Evolutionary conservation across 2,329 filamentous ascomycete species (phyloP), one percentile per base, ranked within the genome.

Genomic region (Sarocladium kiliense): DNA sequence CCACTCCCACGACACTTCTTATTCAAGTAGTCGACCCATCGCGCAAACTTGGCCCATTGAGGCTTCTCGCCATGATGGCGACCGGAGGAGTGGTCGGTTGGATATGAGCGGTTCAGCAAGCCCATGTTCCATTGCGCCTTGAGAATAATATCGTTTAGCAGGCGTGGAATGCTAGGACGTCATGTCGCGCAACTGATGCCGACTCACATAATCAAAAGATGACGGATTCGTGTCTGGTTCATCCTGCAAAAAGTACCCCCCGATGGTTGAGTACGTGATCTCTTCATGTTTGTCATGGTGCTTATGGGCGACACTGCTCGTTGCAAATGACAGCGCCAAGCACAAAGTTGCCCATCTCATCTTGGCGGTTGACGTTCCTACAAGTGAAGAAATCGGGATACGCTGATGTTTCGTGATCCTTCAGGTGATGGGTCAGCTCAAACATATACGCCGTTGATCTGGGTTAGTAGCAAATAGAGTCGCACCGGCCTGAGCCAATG

Each of bases 221-320:
- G 65, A 71, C 1, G 82, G 68, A 55, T 81, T 70, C 1, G 85
- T 88, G 3, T 71, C 63, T 0, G 73, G 63, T 21, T 86, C 77
- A 63, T 88, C 85, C 62, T 88, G 85, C 21, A 82, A 69, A 62
- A 88, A 88, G 66, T 84, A 82, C 0, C 82, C 85, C 0, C 74
- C 71, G 0, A 88, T 74, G 0, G 84, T 79, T 0, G 77, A 80
- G 64, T 86, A 87, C 56, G 79, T 78, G 64, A 85, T 77, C 16
- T 51, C 47, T 4, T 18, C 7, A 36, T 25, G n/a, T 10, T 23
- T 26, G 11, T 10, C 10, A 4, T 23, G 41, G 21, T 45, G 18
- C 18, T 32, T 23, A 4, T 11, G 10, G n/a, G 26, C 30, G 18
- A 21, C 47, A n/a, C 23, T 30, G 25, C 23, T 23, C 7, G 47